Evolutionary conservation across 257 asterid genomes (phyloP).

Genomic region (Solanum dulcamara): DNA sequence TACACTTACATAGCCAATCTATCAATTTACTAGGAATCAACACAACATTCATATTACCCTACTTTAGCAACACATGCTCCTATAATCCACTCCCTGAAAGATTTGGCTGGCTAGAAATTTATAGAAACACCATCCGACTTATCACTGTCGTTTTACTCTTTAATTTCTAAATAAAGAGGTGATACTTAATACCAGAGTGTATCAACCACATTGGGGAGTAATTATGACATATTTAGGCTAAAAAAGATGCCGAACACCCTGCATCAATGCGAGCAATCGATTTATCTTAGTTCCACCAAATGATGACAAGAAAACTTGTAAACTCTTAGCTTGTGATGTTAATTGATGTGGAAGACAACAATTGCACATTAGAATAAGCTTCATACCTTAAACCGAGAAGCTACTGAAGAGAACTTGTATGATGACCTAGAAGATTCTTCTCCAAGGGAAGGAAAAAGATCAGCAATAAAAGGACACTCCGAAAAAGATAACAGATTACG

Average conservation of each 20-base stretch:
- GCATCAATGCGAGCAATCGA: not conserved
- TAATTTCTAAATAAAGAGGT: not conserved
- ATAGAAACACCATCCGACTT: not conserved
- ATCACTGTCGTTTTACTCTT: not conserved
- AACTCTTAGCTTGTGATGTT: not conserved
- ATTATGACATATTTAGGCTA: not conserved
- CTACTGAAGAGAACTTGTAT: conserved; percentile 94
- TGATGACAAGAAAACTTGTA: not conserved
- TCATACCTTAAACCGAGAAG: conserved; percentile 90
- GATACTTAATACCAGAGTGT: not conserved
- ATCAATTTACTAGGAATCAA: not conserved
- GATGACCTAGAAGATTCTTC: conserved; percentile 94
- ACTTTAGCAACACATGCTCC: not conserved
- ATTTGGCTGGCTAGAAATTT: not conserved
- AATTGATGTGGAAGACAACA: not conserved
- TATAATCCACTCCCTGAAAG: not conserved
- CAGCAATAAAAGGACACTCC: conserved; percentile 60
- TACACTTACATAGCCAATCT: not conserved
- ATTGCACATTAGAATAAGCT: not conserved
- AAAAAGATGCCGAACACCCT: not conserved
- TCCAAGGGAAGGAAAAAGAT: conserved; percentile 78
- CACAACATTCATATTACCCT: not conserved
- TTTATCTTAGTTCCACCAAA: not conserved
- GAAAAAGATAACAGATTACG: conserved; percentile 86
- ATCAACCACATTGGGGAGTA: not conserved